Evolutionary conservation across 2,329 filamentous ascomycete species (phyloP).

Genomic region (Microascus cirrosus): DNA sequence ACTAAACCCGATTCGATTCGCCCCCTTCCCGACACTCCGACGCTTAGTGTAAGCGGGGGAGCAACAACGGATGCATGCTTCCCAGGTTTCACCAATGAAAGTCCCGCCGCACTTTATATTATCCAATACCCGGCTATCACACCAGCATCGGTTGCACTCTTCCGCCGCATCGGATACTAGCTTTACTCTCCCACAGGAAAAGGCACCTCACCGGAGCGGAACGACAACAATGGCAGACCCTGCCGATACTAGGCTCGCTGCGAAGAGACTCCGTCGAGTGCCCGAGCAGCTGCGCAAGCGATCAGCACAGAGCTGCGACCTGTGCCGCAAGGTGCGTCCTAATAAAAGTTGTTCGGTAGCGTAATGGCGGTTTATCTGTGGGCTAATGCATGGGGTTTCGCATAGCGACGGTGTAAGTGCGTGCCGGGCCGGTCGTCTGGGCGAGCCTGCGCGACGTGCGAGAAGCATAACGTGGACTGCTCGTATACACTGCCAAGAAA

Average conservation of each 20-base stretch:
- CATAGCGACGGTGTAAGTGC: conserved; percentile 22
- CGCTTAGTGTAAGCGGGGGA: not conserved
- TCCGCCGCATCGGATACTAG: not conserved
- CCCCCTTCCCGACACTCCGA: not conserved
- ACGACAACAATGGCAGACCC: not conserved
- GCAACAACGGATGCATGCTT: not conserved
- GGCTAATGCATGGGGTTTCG: not conserved
- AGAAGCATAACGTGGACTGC: conserved; percentile 19
- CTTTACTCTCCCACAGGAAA: too few relatives aligned
- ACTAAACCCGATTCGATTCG: not conserved
- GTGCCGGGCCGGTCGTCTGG: conserved; percentile 16
- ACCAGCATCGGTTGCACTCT: not conserved
- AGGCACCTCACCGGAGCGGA: too few relatives aligned
- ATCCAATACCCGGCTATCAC: not conserved
- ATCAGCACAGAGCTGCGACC: conserved; percentile 22
- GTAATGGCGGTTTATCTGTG: not conserved
- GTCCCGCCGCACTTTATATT: not conserved
- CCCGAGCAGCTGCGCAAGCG: conserved; percentile 22
- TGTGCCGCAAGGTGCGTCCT: conserved; percentile 19
- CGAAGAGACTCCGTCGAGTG: conserved; percentile 18
- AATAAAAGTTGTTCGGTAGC: not conserved
- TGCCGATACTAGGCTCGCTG: conserved; percentile 10
- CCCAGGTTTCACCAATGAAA: not conserved
- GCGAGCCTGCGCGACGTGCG: conserved; percentile 19
- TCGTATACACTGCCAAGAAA: conserved; percentile 21